Conservation (phyloP, 345 rosid genomes). For the Brassica incana region DNA sequence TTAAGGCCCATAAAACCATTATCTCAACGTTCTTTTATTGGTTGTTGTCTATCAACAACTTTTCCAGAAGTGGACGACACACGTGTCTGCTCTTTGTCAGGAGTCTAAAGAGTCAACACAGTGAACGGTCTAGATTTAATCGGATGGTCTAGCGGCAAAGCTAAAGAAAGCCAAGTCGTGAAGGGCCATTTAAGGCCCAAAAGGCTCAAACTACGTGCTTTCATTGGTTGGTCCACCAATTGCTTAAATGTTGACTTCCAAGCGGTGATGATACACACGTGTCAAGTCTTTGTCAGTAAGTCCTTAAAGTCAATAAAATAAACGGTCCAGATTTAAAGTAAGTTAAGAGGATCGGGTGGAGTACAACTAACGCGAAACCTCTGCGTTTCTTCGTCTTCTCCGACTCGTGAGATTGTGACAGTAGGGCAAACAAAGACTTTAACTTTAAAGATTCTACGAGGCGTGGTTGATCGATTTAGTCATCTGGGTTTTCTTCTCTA, state of each 20-base stretch:
- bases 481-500: background rate
- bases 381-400: background rate
- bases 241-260: background rate
- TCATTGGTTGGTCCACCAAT: too few species aligned
- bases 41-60: too few species aligned
- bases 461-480: constrained; percentile 10
- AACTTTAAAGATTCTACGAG: background rate
- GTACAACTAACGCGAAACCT: constrained; percentile 31
- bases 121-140: too few species aligned
- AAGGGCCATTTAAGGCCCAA: too few species aligned
- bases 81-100: too few species aligned
- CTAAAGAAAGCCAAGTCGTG: too few species aligned
- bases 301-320: background rate
- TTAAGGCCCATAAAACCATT: too few species aligned
- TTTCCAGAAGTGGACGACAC: too few species aligned
- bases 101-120: too few species aligned
- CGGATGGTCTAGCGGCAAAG: too few species aligned
- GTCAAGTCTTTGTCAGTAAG: background rate
- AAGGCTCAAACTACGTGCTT: too few species aligned
- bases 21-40: too few species aligned
- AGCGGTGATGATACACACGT: background rate
- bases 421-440: background rate
- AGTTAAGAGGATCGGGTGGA: constrained; percentile 1
- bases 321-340: background rate
- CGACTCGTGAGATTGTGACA: background rate